These are phyloP conservation scores for Zanthoxylum bungeanum DNA, from an alignment of 345 rosid genomes.

Conservation along the genomic window DNA sequence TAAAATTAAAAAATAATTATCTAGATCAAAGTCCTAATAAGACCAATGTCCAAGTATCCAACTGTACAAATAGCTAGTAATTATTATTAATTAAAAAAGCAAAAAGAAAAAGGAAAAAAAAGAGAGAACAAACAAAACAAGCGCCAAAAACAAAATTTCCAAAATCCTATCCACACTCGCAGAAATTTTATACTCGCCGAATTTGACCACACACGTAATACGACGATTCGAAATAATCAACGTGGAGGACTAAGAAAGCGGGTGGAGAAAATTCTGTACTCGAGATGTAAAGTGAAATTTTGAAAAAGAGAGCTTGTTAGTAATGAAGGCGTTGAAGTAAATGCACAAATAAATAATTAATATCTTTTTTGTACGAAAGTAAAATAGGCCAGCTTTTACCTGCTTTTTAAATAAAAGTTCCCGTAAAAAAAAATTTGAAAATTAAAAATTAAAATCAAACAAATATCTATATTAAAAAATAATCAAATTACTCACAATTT, in stretches of 20 bases:
- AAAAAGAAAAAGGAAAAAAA: neutral
- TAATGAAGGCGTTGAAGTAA: slow-evolving; percentile 16
- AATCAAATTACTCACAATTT: neutral
- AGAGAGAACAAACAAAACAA: neutral
- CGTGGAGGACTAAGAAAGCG: neutral
- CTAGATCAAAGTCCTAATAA: neutral
- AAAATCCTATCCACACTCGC: neutral
- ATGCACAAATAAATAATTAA: slow-evolving; percentile 12
- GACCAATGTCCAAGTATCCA: neutral
- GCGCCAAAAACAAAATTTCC: slow-evolving; percentile 13
- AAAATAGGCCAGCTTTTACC: slow-evolving; percentile 22
- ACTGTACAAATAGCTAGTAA: neutral
- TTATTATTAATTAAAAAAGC: neutral
- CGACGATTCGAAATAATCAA: too few species aligned
- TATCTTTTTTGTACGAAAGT: slow-evolving; percentile 15
- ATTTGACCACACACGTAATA: neutral
- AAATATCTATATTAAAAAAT: slow-evolving; percentile 6
- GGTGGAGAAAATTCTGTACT: neutral
- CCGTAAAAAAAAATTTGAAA: neutral
- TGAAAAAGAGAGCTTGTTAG: neutral
- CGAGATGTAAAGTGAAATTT: neutral
- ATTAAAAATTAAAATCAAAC: neutral
- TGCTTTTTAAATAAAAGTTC: slow-evolving; percentile 16
- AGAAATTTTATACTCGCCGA: neutral
- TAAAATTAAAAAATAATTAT: neutral